phyloP scores from a whole-genome alignment of 78 protist genomes.

The Trichosphaerium sp. region DNA sequence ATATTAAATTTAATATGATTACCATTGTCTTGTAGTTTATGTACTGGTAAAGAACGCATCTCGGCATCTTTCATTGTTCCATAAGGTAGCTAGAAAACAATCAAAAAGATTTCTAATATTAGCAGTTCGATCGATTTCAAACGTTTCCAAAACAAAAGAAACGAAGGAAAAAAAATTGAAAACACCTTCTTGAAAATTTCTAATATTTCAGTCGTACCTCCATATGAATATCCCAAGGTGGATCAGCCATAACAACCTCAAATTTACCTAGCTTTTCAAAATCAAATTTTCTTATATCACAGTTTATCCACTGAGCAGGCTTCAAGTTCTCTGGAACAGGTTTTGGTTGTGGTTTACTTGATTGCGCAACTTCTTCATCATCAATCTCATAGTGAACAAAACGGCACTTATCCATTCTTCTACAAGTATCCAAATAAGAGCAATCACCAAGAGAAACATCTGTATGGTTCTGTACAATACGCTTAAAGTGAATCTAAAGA shows the following conservation, averaged over 20 bases:
- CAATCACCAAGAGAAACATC: constrained; percentile 14
- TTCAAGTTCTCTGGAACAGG: background rate
- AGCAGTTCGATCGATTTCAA: no score
- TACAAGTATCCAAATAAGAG: constrained; percentile 16
- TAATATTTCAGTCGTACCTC: constrained; percentile 5
- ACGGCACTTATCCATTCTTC: background rate
- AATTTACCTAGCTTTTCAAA: constrained; percentile 3
- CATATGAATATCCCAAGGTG: constrained; percentile 41
- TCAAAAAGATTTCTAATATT: no score
- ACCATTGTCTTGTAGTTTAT: constrained; percentile 3
- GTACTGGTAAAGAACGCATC: background rate
- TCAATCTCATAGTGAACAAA: constrained; percentile 18
- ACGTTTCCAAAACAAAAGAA: no score
- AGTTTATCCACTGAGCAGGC: constrained; percentile 7
- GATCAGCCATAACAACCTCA: constrained; percentile 29
- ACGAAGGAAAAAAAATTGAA: no score
- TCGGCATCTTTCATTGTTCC: constrained; percentile 19
- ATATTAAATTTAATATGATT: no score
- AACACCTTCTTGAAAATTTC: background rate
- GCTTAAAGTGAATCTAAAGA: constrained; percentile 2
- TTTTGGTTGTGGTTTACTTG: background rate
- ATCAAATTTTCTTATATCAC: constrained; percentile 14
- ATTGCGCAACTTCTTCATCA: background rate
- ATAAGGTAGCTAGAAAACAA: constrained; percentile 6
- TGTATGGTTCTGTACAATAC: background rate